Evolutionary conservation across 352 stramenopile species (phyloP).

Genomic region (Globisporangium recalcitrans): DNA sequence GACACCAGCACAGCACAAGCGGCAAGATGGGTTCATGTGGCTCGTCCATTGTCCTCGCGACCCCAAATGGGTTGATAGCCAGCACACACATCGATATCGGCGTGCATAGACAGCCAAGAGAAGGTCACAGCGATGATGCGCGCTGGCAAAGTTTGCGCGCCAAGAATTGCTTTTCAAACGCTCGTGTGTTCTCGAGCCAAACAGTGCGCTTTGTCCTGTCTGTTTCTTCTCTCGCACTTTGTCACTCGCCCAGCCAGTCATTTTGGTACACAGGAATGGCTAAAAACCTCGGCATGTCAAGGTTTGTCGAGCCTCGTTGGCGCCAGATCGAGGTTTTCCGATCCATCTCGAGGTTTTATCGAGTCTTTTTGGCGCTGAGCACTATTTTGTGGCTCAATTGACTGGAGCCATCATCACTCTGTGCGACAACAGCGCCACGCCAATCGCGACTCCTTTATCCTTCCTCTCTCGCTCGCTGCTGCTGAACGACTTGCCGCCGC

Average conservation of each 20-base stretch:
- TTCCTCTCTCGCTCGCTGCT: not conserved
- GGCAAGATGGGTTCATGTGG: not conserved
- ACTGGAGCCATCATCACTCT: constrained; percentile 10
- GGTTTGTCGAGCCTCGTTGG: not conserved
- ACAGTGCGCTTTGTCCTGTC: not conserved
- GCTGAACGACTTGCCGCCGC: constrained; percentile 2
- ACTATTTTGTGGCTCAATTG: not conserved
- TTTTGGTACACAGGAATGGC: constrained; percentile 5
- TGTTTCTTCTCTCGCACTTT: not conserved
- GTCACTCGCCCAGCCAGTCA: constrained; percentile 11
- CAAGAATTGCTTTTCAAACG: not conserved
- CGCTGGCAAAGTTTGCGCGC: not conserved
- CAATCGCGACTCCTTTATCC: not conserved
- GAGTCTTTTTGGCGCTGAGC: constrained; percentile 6
- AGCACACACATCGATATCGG: not conserved
- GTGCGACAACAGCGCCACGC: not conserved
- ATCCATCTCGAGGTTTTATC: not conserved
- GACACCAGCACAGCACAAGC: not conserved
- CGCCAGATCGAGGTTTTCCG: not conserved
- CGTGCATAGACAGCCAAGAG: not conserved
- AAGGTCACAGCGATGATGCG: not conserved
- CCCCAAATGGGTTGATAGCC: constrained; percentile 4
- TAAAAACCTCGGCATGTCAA: constrained; percentile 8
- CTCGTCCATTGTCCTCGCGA: not conserved
- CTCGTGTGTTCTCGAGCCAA: not conserved